Percentiles rank a stretch among this genome's conserved stretches.
Conservation (phyloP, 2,329 filamentous ascomycete species). For the Xylaria arbuscula region DNA sequence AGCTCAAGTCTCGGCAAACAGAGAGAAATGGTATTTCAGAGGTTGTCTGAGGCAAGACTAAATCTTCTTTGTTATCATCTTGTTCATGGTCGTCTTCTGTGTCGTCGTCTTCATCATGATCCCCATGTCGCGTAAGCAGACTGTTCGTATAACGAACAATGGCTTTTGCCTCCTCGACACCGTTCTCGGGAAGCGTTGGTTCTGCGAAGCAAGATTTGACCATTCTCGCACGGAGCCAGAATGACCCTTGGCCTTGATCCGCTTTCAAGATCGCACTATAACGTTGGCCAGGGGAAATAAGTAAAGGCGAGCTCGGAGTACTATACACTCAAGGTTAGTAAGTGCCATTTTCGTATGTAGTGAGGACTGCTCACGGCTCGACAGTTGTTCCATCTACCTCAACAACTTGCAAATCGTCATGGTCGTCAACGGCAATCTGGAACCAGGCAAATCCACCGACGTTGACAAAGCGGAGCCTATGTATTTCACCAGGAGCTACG, state of each 20-base stretch:
- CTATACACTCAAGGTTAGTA: neutral
- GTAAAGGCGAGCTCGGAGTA: slow-evolving; percentile 67
- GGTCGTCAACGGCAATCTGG: slow-evolving; percentile 76
- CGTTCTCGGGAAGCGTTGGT: slow-evolving; percentile 56
- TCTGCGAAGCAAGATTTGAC: slow-evolving; percentile 69
- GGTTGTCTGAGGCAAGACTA: slow-evolving; percentile 52
- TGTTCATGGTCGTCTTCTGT: slow-evolving; percentile 4
- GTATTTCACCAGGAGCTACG: slow-evolving; percentile 65
- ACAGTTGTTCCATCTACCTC: slow-evolving; percentile 78
- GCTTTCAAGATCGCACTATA: slow-evolving; percentile 74
- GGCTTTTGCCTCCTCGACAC: slow-evolving; percentile 60
- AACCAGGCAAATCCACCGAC: slow-evolving; percentile 78
- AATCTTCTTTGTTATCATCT: slow-evolving; percentile 31
- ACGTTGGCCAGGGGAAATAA: slow-evolving; percentile 76
- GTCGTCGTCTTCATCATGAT: slow-evolving; percentile 10
- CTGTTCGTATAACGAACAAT: slow-evolving; percentile 58
- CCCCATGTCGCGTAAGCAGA: slow-evolving; percentile 32
- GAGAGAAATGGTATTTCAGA: slow-evolving; percentile 52
- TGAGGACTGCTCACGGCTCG: slow-evolving; percentile 55
- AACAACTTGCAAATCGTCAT: slow-evolving; percentile 64
- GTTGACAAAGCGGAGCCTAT: slow-evolving; percentile 76
- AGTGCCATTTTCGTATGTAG: neutral
- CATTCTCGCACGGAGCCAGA: slow-evolving; percentile 74
- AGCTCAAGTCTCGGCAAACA: slow-evolving; percentile 63
- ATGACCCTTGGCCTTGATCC: slow-evolving; percentile 66